Evolutionary conservation across 345 rosid species (phyloP).

Genomic region (Hibiscus tridactylites): DNA sequence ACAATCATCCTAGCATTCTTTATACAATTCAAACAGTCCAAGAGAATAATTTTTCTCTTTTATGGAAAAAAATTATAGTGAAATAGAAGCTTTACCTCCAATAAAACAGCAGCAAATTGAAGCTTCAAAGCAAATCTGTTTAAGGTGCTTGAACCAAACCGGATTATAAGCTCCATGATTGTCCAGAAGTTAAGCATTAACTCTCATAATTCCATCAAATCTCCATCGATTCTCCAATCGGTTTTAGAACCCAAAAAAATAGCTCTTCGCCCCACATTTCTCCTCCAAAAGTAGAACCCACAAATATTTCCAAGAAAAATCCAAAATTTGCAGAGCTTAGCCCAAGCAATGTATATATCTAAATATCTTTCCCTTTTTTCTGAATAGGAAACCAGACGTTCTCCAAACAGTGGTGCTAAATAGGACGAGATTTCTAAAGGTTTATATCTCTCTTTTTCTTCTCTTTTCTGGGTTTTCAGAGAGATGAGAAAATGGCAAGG

Average conservation of each 20-base stretch:
- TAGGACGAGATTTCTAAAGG: background rate
- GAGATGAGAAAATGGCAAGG: slow-evolving; percentile 10
- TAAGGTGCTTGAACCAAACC: slow-evolving; percentile 24
- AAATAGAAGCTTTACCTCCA: slow-evolving; percentile 38
- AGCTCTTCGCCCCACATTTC: slow-evolving; percentile 34
- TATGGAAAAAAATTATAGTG: background rate
- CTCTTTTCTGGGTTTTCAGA: too few species aligned
- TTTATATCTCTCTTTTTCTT: background rate
- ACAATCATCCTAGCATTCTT: background rate
- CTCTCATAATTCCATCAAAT: slow-evolving; percentile 54
- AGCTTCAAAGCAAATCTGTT: slow-evolving; percentile 31
- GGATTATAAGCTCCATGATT: slow-evolving; percentile 64
- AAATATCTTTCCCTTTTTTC: background rate
- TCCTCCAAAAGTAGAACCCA: background rate
- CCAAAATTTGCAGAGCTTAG: background rate
- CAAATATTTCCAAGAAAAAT: too few species aligned
- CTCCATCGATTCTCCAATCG: slow-evolving; percentile 29
- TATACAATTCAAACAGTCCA: background rate
- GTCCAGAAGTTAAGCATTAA: slow-evolving; percentile 20
- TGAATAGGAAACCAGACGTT: background rate
- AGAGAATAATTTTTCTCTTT: background rate
- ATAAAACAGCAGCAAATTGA: slow-evolving; percentile 38
- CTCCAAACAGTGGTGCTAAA: background rate
- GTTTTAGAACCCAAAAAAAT: slow-evolving; percentile 20
- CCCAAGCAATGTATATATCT: background rate